Evolutionary conservation across 2,329 filamentous ascomycete genomes (phyloP), one percentile per base, ranked within the genome.

Genomic region (Neofusicoccum sp.): DNA sequence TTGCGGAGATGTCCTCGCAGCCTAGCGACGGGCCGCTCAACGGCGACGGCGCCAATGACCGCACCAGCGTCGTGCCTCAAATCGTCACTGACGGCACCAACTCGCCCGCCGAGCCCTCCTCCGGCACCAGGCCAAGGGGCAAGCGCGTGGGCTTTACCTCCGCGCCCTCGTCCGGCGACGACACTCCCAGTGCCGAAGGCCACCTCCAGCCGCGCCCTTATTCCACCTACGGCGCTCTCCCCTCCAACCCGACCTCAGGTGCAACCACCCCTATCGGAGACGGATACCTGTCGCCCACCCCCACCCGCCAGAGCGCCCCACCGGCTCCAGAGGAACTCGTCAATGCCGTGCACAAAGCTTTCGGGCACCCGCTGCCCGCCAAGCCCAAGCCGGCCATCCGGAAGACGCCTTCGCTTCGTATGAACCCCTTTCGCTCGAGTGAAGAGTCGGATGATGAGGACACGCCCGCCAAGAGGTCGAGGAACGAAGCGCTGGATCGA

Each of bases 311-410:
- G 40, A 47, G 51, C 48, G 36, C 40, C 14, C 41, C 59, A 6
- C 59, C 59, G 4, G 59, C 59, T 11, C 43, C 43, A 6, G 71
- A 73, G 60, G 71, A 72, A 61, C 68, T 75, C 62, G 67, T 71
- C 58, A 66, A 71, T 51, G 71, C 73, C 11, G 67, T 76, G 44
- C 71, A 71, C 51, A 62, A 68, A 53, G 73, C 72, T 26, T 69
- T 76, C 12, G 68, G 69, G 4, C 65, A 71, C 40, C 68, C 70
- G 16, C 66, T 71, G 66, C 48, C 74, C 24, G 70, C 72, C 28
- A 73, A 69, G 49, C 74, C 73, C 40, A 71, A 71, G 26, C 73
- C 74, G 41, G 73, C 73, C 6, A 76, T 76, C 24, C 68, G 72
- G 26, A 74, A 61, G 70, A 67, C 65, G 63, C 33, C 60, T 65